A percentile compares a stretch with the other conserved stretches of the same genome.
These are phyloP conservation scores for Ajuga reptans DNA, from an alignment of 305 asterid genomes.

Conservation along the genomic window DNA sequence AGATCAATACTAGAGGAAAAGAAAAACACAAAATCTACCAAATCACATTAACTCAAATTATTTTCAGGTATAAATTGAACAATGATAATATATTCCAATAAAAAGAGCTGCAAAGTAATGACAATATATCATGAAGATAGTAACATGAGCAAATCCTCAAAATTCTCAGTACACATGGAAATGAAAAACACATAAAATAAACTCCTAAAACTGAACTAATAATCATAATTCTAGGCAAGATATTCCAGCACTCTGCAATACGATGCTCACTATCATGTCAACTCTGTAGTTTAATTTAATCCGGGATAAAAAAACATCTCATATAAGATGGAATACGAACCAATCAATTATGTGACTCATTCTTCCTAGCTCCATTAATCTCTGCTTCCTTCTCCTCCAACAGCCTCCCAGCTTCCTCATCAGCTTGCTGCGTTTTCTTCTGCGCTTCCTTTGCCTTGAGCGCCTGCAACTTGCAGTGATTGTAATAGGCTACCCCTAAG, in stretches of 20 bases:
- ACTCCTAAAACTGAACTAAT: not conserved
- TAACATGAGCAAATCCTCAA: conserved; percentile 20
- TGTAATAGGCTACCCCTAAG: conserved; percentile 52
- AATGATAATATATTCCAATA: not conserved
- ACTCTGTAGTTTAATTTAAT: not conserved
- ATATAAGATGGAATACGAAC: not conserved
- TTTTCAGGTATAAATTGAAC: not conserved
- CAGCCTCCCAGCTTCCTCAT: conserved; percentile 49
- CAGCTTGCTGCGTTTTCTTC: conserved; percentile 38
- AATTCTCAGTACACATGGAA: conserved; percentile 1
- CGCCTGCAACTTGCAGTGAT: conserved; percentile 48
- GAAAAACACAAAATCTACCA: not conserved
- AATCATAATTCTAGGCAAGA: conserved; percentile 2
- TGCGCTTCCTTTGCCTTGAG: conserved; percentile 52
- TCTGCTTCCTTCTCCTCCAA: conserved; percentile 37
- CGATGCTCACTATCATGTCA: not conserved
- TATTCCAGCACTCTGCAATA: not conserved
- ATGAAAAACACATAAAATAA: not conserved
- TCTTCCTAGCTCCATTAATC: conserved; percentile 30
- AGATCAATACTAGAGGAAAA: not conserved
- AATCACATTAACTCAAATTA: not conserved
- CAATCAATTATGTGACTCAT: conserved; percentile 35
- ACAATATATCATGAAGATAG: not conserved
- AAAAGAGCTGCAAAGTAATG: not conserved
- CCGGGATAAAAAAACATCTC: conserved; percentile 12